Conservation (phyloP, 2,329 filamentous ascomycete species). For the Phaeomoniella chlamydospora region DNA sequence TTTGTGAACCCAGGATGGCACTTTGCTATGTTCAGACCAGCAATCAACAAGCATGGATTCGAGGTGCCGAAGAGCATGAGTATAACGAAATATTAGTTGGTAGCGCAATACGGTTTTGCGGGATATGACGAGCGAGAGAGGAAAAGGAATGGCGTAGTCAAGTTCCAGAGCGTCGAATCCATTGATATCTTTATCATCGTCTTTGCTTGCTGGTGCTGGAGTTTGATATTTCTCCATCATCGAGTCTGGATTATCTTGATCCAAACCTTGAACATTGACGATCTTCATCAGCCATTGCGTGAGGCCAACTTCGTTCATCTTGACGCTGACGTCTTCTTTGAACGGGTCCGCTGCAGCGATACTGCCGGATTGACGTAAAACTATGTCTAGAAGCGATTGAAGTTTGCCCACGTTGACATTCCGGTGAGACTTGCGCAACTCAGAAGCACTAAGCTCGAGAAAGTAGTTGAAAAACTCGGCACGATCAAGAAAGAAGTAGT, state of each 20-base stretch:
- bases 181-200: constrained; percentile 70
- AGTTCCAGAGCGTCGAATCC: constrained; percentile 89
- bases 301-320: constrained; percentile 88
- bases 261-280: constrained; percentile 89
- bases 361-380: constrained; percentile 88
- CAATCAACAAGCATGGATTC: constrained; percentile 75
- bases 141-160: constrained; percentile 89
- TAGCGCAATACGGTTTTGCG: constrained; percentile 95
- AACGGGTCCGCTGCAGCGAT: constrained; percentile 89
- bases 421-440: constrained; percentile 79
- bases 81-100: constrained; percentile 87
- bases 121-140: constrained; percentile 86
- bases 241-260: constrained; percentile 56
- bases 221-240: constrained; percentile 58
- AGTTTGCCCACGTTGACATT: constrained; percentile 84
- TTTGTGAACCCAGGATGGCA: constrained; percentile 67
- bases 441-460: constrained; percentile 76
- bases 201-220: constrained; percentile 43
- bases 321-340: constrained; percentile 95
- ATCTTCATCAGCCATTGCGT: constrained; percentile 92
- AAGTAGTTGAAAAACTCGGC: constrained; percentile 99
- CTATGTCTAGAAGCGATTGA: constrained; percentile 88
- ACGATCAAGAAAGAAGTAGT: constrained; percentile 97
- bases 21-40: constrained; percentile 82
- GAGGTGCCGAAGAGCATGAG: constrained; percentile 76